Evolutionary conservation across 345 rosid genomes (phyloP), one percentile per base, ranked within the genome.

Genomic region (Bruguiera sexangula): DNA sequence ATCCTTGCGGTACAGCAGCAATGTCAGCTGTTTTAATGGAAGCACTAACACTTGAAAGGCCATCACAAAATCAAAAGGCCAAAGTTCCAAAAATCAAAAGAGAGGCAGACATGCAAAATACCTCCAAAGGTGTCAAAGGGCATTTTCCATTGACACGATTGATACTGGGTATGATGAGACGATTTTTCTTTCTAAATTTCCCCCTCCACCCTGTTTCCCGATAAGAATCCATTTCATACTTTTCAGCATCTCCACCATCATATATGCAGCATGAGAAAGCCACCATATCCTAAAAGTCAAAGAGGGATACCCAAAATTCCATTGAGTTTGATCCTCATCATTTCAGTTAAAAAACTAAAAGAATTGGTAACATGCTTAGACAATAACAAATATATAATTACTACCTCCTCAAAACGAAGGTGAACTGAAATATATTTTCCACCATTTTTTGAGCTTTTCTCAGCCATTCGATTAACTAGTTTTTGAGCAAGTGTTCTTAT

Each of bases 111-210:
- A 50, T 37, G 32, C 37, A 43, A 75, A 60, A 60, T 84, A 94
- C 99, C 96, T 95, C 97, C 79, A 95, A 74, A 2, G 99, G 97
- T 26, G 97, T 89, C 65, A 94, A 85, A 60, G 98, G 98, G 63
- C 98, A 94, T 80, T 94, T 89, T 74, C 98, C 98, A 63, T 84
- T 78, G 8, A 91, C 71, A 10, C 98, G 87, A 80, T 89, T 91
- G 66, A 87, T 85, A 56, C 90, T 91, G 56, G 98, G 92, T 71
- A 67, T 39, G 27, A 87, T 82, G 60, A 80, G 76, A 65, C 85
- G 87, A 66, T 84, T 93, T 77, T 81, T 87, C 77, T 82, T 81
- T 85, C 89, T 89, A 69, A 94, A 94, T 79, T 94, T 94, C 66
- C 87, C 85, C 73, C 84, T 90, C 98, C 97, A 94, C 77, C 75